Evolutionary conservation across 1,139 yeast species (phyloP).

Genomic region (Yamadazyma diddensiae): DNA sequence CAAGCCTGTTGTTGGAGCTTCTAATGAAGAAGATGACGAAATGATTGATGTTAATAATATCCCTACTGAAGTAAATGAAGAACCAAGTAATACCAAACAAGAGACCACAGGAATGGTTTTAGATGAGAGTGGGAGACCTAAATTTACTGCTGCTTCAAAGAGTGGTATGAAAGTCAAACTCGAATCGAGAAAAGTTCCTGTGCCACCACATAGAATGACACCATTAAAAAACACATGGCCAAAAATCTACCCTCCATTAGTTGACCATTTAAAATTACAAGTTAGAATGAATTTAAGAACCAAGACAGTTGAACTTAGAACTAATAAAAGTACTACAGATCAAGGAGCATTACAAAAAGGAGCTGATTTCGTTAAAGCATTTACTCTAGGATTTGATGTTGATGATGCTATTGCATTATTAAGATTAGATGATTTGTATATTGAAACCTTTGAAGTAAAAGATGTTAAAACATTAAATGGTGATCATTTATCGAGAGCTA

Average conservation of each 20-base stretch:
- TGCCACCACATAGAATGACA: constrained; percentile 96
- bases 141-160: constrained; percentile 71
- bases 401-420: constrained; percentile 95
- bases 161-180: constrained; percentile 69
- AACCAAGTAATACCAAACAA: constrained; percentile 18
- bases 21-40: constrained; percentile 49
- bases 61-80: constrained; percentile 24
- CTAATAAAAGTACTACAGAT: constrained; percentile 77
- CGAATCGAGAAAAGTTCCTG: constrained; percentile 84
- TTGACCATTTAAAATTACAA: constrained; percentile 89
- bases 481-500: constrained; percentile 96
- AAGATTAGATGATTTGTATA: constrained; percentile 91
- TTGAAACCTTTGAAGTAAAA: constrained; percentile 94
- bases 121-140: constrained; percentile 89
- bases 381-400: constrained; percentile 91
- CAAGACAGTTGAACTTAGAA: constrained; percentile 81
- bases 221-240: constrained; percentile 90
- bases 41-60: constrained; percentile 61
- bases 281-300: constrained; percentile 91
- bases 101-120: constrained; percentile 58
- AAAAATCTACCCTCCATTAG: constrained; percentile 92
- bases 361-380: constrained; percentile 93
- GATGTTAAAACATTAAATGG: constrained; percentile 95
- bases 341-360: constrained; percentile 96
- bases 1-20: constrained; percentile 9